Conservation (phyloP, 2,329 filamentous ascomycete genomes). For the Arthrinium puccinioides region DNA sequence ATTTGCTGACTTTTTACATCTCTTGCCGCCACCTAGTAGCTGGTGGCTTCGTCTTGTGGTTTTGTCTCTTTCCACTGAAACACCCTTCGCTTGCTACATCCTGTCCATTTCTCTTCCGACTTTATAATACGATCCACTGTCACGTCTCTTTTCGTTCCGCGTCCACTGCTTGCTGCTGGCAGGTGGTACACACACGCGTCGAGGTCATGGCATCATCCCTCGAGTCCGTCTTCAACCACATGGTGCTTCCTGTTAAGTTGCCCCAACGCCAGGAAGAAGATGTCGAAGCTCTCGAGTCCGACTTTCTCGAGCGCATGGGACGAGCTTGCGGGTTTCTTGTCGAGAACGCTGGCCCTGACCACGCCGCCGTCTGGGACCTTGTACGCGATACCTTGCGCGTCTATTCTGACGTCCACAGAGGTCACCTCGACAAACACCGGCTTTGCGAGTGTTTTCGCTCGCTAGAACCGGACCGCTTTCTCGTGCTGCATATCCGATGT, state of each 20-base stretch:
- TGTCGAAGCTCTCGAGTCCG: conserved; percentile 17
- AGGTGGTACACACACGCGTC: not conserved
- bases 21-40: too few relatives aligned
- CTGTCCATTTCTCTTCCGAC: not conserved
- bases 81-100: not conserved
- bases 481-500: conserved; percentile 17
- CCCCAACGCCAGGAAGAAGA: conserved; percentile 25
- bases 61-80: too few relatives aligned
- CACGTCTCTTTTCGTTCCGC: not conserved
- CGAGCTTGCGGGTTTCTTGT: conserved; percentile 6
- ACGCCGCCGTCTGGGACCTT: not conserved
- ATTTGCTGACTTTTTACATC: too few relatives aligned
- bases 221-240: conserved; percentile 27
- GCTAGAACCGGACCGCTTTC: conserved; percentile 6
- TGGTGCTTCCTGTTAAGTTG: conserved; percentile 33
- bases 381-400: not conserved
- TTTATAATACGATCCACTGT: not conserved
- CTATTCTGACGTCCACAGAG: conserved; percentile 10
- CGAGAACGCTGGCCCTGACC: not conserved
- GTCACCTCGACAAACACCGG: conserved; percentile 11
- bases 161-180: not conserved
- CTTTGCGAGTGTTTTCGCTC: conserved; percentile 9
- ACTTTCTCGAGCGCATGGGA: conserved; percentile 19
- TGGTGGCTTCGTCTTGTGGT: too few relatives aligned
- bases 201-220: not conserved